Percentiles rank a stretch among this genome's conserved stretches.
These are phyloP conservation scores for Medicago lupulina DNA, from an alignment of 306 rosid genomes.

Conservation along the genomic window DNA sequence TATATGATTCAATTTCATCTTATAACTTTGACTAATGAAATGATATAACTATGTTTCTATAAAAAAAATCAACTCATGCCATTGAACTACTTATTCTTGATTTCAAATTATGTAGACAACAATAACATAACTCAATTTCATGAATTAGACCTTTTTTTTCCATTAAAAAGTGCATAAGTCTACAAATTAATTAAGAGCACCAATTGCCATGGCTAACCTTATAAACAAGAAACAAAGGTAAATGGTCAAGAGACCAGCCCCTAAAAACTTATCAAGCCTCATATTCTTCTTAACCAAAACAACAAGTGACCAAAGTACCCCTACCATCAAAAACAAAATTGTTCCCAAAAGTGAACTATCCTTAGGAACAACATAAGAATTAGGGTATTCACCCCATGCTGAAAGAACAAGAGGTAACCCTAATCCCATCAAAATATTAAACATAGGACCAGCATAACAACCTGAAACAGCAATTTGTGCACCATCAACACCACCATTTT, in stretches of 20 bases:
- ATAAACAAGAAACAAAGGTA: constrained; percentile 35
- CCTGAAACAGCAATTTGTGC: constrained; percentile 42
- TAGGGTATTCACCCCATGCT: constrained; percentile 41
- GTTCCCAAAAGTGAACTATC: constrained; percentile 37
- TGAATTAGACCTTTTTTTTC: not conserved
- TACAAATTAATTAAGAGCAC: constrained; percentile 25
- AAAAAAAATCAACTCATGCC: not conserved
- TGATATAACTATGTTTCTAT: too few species aligned
- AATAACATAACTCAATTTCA: not conserved
- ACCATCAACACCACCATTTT: constrained; percentile 42
- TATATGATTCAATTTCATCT: too few species aligned
- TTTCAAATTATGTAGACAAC: not conserved
- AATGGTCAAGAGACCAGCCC: constrained; percentile 40
- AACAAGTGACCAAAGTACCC: constrained; percentile 41
- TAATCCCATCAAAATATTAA: constrained; percentile 43
- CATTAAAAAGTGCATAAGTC: not conserved
- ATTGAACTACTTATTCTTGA: not conserved
- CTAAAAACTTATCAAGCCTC: constrained; percentile 37
- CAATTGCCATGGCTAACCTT: constrained; percentile 36
- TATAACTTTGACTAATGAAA: too few species aligned
- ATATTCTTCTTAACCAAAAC: constrained; percentile 34
- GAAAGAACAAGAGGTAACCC: constrained; percentile 45
- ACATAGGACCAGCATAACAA: constrained; percentile 44
- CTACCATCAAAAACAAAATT: constrained; percentile 37
- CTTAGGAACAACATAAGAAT: constrained; percentile 40